A percentile compares a stretch with the other conserved stretches of the same genome.
Conservation (phyloP, 805 yeast genomes). For the Candida verbasci region DNA sequence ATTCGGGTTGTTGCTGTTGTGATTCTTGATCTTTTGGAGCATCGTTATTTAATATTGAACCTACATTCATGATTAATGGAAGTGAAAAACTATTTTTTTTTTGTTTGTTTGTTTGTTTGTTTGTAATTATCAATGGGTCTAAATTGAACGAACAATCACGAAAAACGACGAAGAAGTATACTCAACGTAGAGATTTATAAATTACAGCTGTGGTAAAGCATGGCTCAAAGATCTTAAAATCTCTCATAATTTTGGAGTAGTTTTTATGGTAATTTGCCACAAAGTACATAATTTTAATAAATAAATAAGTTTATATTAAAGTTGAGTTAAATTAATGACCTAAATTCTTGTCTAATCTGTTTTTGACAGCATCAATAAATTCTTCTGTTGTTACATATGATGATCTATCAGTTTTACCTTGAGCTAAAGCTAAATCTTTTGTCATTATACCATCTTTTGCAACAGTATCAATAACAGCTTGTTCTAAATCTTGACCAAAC, state of each 20-base stretch:
- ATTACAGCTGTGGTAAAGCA: too few relatives aligned
- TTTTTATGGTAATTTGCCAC: too few relatives aligned
- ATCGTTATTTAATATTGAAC: conserved; percentile 34
- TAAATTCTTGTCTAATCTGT: conserved; percentile 46
- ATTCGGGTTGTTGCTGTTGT: not conserved
- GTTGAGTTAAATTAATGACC: conserved; percentile 7
- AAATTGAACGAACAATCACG: too few relatives aligned
- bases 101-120: not conserved
- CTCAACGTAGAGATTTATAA: not conserved
- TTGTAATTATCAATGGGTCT: too few relatives aligned
- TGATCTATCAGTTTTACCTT: conserved; percentile 79
- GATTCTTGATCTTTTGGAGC: conserved; percentile 18
- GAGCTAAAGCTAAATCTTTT: conserved; percentile 88
- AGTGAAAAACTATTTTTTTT: too few relatives aligned
- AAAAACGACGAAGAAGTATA: too few relatives aligned
- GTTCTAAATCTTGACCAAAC: conserved; percentile 76
- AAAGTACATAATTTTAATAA: too few relatives aligned
- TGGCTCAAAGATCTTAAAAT: too few relatives aligned
- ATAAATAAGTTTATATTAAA: conserved; percentile 1
- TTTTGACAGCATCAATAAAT: conserved; percentile 77
- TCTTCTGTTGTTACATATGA: conserved; percentile 88
- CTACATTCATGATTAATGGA: conserved; percentile 28
- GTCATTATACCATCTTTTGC: conserved; percentile 85
- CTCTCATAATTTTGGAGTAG: too few relatives aligned
- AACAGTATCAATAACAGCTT: conserved; percentile 84